phyloP scores from a whole-genome alignment of 805 yeast species.

The Hanseniaspora mollemarum region DNA sequence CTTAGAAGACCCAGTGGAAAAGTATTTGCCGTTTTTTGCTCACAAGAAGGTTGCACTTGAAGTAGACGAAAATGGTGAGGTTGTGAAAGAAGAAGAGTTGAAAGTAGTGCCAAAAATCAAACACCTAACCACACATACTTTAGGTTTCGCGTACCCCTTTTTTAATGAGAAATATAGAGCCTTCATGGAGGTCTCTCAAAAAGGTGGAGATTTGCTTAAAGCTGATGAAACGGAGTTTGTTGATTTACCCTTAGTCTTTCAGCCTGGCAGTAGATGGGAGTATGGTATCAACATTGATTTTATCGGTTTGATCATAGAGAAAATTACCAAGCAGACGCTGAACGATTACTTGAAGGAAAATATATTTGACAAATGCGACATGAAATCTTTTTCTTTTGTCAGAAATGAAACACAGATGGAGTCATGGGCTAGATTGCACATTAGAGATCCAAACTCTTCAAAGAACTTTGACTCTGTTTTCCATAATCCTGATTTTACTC shows the following conservation, averaged over 20 bases:
- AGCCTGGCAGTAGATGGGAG: slow-evolving; percentile 31
- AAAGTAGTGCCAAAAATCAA: slow-evolving; percentile 26
- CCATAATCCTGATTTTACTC: slow-evolving; percentile 18
- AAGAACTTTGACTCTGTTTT: slow-evolving; percentile 12
- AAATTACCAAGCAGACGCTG: slow-evolving; percentile 23
- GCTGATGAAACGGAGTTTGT: slow-evolving; percentile 20
- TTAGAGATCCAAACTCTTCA: slow-evolving; percentile 20
- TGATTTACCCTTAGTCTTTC: slow-evolving; percentile 23
- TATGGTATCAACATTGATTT: slow-evolving; percentile 31
- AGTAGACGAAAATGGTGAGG: slow-evolving; percentile 21
- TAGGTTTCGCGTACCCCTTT: slow-evolving; percentile 31
- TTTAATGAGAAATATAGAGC: slow-evolving; percentile 22
- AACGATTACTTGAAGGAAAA: slow-evolving; percentile 25
- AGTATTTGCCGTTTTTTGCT: slow-evolving; percentile 26
- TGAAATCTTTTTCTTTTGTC: slow-evolving; percentile 23
- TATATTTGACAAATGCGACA: slow-evolving; percentile 26
- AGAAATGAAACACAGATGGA: slow-evolving; percentile 17
- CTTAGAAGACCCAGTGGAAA: slow-evolving; percentile 27
- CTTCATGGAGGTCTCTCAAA: slow-evolving; percentile 17
- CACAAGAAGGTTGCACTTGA: slow-evolving; percentile 21
- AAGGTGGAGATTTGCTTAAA: slow-evolving; percentile 18
- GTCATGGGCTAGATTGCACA: slow-evolving; percentile 21
- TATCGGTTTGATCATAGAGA: slow-evolving; percentile 28
- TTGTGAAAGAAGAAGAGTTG: slow-evolving; percentile 21
- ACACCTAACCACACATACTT: slow-evolving; percentile 31